Evolutionary conservation across 2,329 filamentous ascomycete genomes (phyloP).

Genomic region (Claviceps sorghi): DNA sequence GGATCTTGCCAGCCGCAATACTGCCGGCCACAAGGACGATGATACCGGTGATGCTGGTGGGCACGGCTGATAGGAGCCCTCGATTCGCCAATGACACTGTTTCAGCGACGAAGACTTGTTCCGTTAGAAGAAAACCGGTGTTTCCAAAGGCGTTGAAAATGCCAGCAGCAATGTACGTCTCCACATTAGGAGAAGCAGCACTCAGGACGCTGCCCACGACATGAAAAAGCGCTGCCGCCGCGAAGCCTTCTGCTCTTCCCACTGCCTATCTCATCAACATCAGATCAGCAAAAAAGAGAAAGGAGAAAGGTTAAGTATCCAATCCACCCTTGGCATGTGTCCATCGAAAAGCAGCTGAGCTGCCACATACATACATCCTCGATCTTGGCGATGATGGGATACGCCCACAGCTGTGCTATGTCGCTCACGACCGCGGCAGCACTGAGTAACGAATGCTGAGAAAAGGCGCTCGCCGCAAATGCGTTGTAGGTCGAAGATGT

Average conservation of each 20-base stretch:
- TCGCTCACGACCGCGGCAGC: conserved; percentile 27
- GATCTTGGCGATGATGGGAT: conserved; percentile 45
- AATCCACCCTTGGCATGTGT: not conserved
- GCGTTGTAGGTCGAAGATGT: conserved; percentile 18
- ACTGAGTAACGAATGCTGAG: conserved; percentile 32
- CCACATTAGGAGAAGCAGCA: conserved; percentile 37
- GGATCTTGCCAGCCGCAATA: conserved; percentile 19
- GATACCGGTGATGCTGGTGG: conserved; percentile 28
- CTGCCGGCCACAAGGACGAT: conserved; percentile 18
- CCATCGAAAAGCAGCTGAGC: not conserved
- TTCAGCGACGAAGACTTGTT: conserved; percentile 44
- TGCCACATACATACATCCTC: conserved; percentile 26
- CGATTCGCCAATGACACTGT: conserved; percentile 45
- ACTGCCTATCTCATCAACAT: conserved; percentile 23
- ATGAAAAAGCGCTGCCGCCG: conserved; percentile 17
- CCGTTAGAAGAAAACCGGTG: conserved; percentile 19
- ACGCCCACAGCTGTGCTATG: conserved; percentile 36
- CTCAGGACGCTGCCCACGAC: conserved; percentile 39
- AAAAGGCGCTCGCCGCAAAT: conserved; percentile 24
- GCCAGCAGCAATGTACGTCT: conserved; percentile 38
- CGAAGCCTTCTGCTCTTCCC: conserved; percentile 40
- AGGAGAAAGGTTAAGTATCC: not conserved
- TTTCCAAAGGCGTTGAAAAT: conserved; percentile 48
- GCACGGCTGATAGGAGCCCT: conserved; percentile 43
- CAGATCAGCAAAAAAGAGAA: not conserved